phyloP scores from a whole-genome alignment of 257 asterid genomes.

The Thymus quinquecostatus region DNA sequence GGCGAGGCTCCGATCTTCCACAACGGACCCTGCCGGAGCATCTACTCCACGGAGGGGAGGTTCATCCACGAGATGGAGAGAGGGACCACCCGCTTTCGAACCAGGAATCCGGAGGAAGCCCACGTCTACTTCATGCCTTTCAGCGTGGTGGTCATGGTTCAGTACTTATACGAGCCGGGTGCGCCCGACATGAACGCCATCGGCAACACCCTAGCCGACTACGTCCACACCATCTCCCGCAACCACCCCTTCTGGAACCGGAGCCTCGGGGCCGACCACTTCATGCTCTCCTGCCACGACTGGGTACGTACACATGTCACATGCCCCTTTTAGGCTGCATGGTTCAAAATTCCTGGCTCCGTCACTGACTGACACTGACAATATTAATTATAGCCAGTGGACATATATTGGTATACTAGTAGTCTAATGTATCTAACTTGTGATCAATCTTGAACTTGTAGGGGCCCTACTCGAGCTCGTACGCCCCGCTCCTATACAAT shows the following conservation, averaged over 20 bases:
- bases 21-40: conserved; percentile 75
- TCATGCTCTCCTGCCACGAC: conserved; percentile 94
- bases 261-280: conserved; percentile 78
- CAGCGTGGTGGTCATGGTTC: conserved; percentile 73
- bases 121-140: conserved; percentile 80
- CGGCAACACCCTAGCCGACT: conserved; percentile 61
- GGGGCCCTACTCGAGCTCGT: conserved; percentile 70
- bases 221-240: conserved; percentile 52
- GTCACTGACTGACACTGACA: no score
- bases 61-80: conserved; percentile 77
- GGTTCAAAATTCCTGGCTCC: no score
- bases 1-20: conserved; percentile 87
- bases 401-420: no score
- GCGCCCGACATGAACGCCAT: conserved; percentile 47
- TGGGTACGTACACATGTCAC: conserved; percentile 53
- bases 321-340: no score
- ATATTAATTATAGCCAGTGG: no score
- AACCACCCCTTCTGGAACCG: conserved; percentile 80
- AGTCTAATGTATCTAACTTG: no score
- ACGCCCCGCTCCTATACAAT: conserved; percentile 62
- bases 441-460: background rate
- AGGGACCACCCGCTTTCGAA: conserved; percentile 48
- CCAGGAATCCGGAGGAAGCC: conserved; percentile 70
- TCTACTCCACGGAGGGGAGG: conserved; percentile 85
- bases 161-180: conserved; percentile 56